Base-by-base conservation (phyloP, 176 grass and related monocot genomes). In the Thinopyrum elongatum region DNA sequence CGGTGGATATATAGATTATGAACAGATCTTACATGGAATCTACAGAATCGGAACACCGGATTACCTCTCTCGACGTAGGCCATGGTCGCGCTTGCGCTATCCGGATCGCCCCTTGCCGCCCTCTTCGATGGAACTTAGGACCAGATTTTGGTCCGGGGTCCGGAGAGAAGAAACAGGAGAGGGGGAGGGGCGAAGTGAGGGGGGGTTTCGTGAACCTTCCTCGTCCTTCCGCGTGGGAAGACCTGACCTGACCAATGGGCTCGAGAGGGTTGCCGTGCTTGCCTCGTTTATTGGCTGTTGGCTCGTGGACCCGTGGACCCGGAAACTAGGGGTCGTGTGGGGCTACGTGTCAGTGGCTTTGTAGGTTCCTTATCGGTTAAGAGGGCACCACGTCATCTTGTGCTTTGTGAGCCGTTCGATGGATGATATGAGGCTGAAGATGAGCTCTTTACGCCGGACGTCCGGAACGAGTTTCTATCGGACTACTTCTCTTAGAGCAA, bases 61-160 rank as follows among this genome's bases (percentile, higher is more conserved):
- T 80, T 91, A 91, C 89, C 89, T 91, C 89, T 80, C 81, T 91
- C 89, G 69, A 91, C 77, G 85, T 91, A 91, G 29, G 85, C 89
- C 89, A 91, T 91, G 49, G 69, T 70, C 68, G 28, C 59, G 28
- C 36, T 70, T 76, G 28, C 44, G 35, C 29, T 38, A 29, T 35
- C 12, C 17, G 85, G 67, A 87, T 76, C 81, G 16, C 42, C 47
- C 47, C 65, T 87, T 80, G 46, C 76, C 22, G 27, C 27, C 34
- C 68, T 70, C 81, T 33, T 61, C 68, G 68, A 74, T 74, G 75
- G 6, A 80, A 87, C 36, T 44, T 49, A 67, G 28, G 80, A 46
- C 28, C 6, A 11, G 11, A 34, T 49, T 61, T 60, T 34, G 33
- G 12, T 33, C 23, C 22, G 9, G 28, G 27, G 12, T 26, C 23